Evolutionary conservation across 345 rosid species (phyloP), one percentile per base, ranked within the genome.

Genomic region (Acer campestre): DNA sequence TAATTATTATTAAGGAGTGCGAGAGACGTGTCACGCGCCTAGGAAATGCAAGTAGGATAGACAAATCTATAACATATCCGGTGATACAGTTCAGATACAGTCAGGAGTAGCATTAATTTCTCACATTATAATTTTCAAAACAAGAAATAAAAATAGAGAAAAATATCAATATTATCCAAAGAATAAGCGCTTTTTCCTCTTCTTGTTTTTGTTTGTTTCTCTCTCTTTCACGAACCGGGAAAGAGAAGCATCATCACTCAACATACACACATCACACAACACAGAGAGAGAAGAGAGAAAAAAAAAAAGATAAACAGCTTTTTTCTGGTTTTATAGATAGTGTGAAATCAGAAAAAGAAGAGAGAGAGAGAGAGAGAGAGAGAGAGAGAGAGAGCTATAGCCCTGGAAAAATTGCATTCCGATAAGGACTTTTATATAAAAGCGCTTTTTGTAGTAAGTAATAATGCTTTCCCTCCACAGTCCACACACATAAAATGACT

Each of bases 401-500:
- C 69, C 79, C 65, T 73, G 53, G 78, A 65, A 69, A 74, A 9
- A 4, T 67, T 82, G 86, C 80, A 68, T 80, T 56, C 53, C 67
- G 85, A 76, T 74, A 75, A 82, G 87, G 86, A 84, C 87, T 68
- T 46, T 66, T 80, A 69, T 61, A 23, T 53, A 68, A 67, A n/a
- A 59, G 75, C 65, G 70, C 35, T 66, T 76, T 76, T 48, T 20
- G 73, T 38, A 38, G 67, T 23, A 13, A 71, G 79, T 75, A 65
- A 71, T 71, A 38, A 53, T 22, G 38, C 78, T 71, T 71, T 22
- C 46, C 3, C 17, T 25, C 65, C 27, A 27, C 29, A 18, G 10
- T 25, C 65, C 25, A 29, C 31, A 18, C 73, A 13, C 38, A 62
- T 48, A 51, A 18, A 59, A 63, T 70, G 77, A 73, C 53, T 20